phyloP scores from a whole-genome alignment of 2,329 filamentous ascomycete species.

The Pyrenochaeta sp. region DNA sequence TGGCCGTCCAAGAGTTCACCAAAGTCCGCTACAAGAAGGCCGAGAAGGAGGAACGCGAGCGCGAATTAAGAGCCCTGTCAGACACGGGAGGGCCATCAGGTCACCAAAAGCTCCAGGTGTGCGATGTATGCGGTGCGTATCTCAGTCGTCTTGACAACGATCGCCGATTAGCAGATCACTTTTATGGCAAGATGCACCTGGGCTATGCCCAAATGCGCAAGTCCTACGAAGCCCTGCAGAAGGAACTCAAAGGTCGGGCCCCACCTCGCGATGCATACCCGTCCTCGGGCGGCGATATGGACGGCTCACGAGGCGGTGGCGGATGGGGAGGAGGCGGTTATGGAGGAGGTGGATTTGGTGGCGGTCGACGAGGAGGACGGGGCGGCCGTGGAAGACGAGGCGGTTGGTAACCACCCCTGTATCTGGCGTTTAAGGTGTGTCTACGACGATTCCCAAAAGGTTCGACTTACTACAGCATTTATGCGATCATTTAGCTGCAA shows the following conservation, averaged over 20 bases:
- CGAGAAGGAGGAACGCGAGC: slow-evolving; percentile 82
- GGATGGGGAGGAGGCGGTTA: slow-evolving; percentile 32
- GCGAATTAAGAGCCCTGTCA: slow-evolving; percentile 86
- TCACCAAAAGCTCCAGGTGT: slow-evolving; percentile 98
- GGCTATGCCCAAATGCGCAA: slow-evolving; percentile 98
- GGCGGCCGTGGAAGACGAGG: slow-evolving; percentile 36
- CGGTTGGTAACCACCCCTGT: slow-evolving; percentile 37
- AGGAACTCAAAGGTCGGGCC: slow-evolving; percentile 80
- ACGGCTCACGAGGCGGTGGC: slow-evolving; percentile 35
- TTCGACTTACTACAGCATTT: slow-evolving; percentile 44
- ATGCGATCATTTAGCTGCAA: slow-evolving; percentile 27
- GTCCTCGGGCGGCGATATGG: slow-evolving; percentile 30
- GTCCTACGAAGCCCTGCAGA: slow-evolving; percentile 85
- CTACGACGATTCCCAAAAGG: slow-evolving; percentile 40
- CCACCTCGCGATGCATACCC: slow-evolving; percentile 60
- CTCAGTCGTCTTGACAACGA: slow-evolving; percentile 93
- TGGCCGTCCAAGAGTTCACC: slow-evolving; percentile 87
- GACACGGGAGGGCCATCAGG: slow-evolving; percentile 93
- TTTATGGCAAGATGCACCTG: slow-evolving; percentile 99
- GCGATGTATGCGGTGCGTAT: slow-evolving; percentile 97
- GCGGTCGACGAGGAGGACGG: slow-evolving; percentile 36
- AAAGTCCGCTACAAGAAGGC: slow-evolving; percentile 82
- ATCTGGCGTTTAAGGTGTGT: slow-evolving; percentile 50
- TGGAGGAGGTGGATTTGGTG: slow-evolving; percentile 28
- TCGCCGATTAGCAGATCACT: slow-evolving; percentile 91